Percentiles rank a stretch among this genome's conserved stretches.
phyloP scores from a whole-genome alignment of 768 basidiomycete genomes.

The Phlebiopsis flavidoalba region DNA sequence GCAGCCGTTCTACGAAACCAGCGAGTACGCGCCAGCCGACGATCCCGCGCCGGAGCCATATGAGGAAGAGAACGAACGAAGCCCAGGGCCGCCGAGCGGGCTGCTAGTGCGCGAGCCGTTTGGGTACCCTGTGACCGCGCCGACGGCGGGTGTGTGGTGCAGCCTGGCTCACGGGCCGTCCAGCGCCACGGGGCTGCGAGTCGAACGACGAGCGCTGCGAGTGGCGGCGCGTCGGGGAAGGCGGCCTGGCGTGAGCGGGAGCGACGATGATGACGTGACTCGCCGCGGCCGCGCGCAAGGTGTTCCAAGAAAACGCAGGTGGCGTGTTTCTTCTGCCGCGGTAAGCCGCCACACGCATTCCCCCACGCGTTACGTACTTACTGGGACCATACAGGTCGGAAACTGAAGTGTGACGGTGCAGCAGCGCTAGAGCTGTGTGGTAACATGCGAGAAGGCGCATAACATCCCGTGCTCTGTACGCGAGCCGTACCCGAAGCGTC shows the following conservation, averaged over 20 bases:
- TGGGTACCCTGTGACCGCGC: not conserved
- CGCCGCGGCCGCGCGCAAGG: slow-evolving; percentile 8
- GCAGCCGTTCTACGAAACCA: not conserved
- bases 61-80: too few species aligned
- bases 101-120: not conserved
- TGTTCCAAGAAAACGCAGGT: slow-evolving; percentile 46
- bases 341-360: slow-evolving; percentile 31
- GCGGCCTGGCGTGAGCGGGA: slow-evolving; percentile 1
- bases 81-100: too few species aligned
- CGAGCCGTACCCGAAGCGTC: slow-evolving; percentile 44
- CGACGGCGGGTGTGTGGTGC: not conserved
- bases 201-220: not conserved
- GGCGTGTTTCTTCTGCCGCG: slow-evolving; percentile 77
- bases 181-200: not conserved
- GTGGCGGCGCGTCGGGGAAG: not conserved
- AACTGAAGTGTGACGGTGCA: slow-evolving; percentile 71
- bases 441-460: slow-evolving; percentile 56
- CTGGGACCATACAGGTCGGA: slow-evolving; percentile 21
- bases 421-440: slow-evolving; percentile 56
- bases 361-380: too few species aligned
- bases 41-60: too few species aligned
- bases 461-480: slow-evolving; percentile 50
- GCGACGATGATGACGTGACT: slow-evolving; percentile 3
- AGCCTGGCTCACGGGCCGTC: not conserved
- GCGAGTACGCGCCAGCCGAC: not conserved